phyloP scores from a whole-genome alignment of 1,139 yeast genomes.

The Hansenula lynferdii region DNA sequence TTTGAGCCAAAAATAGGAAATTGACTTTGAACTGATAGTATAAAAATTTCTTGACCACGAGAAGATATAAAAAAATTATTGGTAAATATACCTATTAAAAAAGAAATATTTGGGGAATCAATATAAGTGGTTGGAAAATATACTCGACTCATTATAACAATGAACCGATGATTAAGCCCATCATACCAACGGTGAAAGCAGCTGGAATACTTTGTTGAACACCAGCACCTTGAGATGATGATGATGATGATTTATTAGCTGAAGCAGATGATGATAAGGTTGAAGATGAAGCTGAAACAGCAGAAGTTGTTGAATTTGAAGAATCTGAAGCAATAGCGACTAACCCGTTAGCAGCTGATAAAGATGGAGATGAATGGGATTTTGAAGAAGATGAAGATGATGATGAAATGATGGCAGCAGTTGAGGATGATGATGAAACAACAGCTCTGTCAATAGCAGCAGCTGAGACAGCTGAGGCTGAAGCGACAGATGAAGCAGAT shows the following conservation, averaged over 20 bases:
- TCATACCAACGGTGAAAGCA: conserved; percentile 42
- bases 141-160: conserved; percentile 31
- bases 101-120: not conserved
- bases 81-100: conserved; percentile 1
- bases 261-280: conserved; percentile 14
- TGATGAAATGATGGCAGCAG: conserved; percentile 4
- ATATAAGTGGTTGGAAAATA: not conserved
- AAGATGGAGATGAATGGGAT: conserved; percentile 20
- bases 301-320: conserved; percentile 21
- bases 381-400: conserved; percentile 4
- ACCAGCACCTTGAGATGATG: conserved; percentile 32
- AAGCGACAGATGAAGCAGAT: conserved; percentile 22
- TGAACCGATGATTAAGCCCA: conserved; percentile 48
- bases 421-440: conserved; percentile 2
- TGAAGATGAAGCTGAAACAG: conserved; percentile 18
- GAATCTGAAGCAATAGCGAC: conserved; percentile 41
- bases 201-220: conserved; percentile 24
- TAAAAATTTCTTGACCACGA: too few species aligned
- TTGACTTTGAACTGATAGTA: too few species aligned
- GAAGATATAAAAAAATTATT: too few species aligned
- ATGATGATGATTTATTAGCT: conserved; percentile 14
- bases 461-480: conserved; percentile 1
- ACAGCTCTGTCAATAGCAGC: not conserved
- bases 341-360: conserved; percentile 39
- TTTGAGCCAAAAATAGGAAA: too few species aligned